Conservation (phyloP, 331 rosid species). For the Malus hybrid region DNA sequence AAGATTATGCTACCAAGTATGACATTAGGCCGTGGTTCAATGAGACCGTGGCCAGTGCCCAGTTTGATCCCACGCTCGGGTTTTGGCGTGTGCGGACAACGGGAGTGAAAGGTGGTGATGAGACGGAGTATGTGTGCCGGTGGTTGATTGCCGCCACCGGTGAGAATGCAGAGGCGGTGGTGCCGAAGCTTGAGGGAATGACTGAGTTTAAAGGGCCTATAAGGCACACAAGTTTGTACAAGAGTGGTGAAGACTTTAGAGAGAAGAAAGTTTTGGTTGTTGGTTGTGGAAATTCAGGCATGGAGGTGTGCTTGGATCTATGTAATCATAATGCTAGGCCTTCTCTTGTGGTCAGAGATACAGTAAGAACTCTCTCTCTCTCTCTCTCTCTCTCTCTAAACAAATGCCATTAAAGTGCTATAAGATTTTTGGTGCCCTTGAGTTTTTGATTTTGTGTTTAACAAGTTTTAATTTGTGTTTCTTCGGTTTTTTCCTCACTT, state of each 20-base stretch:
- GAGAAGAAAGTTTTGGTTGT: slow-evolving; percentile 80
- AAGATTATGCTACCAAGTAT: slow-evolving; percentile 42
- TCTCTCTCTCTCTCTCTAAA: not conserved
- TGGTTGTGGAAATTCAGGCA: slow-evolving; percentile 99
- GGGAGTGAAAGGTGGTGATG: not conserved
- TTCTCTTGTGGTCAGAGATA: slow-evolving; percentile 78
- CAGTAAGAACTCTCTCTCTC: slow-evolving; percentile 41
- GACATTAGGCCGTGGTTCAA: slow-evolving; percentile 54
- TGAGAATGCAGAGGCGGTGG: slow-evolving; percentile 90
- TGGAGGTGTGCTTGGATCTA: slow-evolving; percentile 98
- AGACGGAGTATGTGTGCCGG: slow-evolving; percentile 52
- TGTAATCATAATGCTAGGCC: slow-evolving; percentile 73
- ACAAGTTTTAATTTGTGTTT: not conserved
- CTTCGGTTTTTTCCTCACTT: too few relatives aligned
- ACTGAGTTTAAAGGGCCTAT: slow-evolving; percentile 48
- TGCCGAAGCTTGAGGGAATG: slow-evolving; percentile 63
- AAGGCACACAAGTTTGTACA: slow-evolving; percentile 68
- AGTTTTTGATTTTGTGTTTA: not conserved
- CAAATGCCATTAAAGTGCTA: not conserved
- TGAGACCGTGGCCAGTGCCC: slow-evolving; percentile 50
- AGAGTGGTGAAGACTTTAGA: slow-evolving; percentile 60
- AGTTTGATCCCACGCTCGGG: slow-evolving; percentile 47
- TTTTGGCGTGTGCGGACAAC: slow-evolving; percentile 51
- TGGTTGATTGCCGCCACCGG: slow-evolving; percentile 96
- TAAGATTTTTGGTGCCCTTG: not conserved